Evolutionary conservation across 305 asterid species (phyloP).

Genomic region (Plantago lanceolata): DNA sequence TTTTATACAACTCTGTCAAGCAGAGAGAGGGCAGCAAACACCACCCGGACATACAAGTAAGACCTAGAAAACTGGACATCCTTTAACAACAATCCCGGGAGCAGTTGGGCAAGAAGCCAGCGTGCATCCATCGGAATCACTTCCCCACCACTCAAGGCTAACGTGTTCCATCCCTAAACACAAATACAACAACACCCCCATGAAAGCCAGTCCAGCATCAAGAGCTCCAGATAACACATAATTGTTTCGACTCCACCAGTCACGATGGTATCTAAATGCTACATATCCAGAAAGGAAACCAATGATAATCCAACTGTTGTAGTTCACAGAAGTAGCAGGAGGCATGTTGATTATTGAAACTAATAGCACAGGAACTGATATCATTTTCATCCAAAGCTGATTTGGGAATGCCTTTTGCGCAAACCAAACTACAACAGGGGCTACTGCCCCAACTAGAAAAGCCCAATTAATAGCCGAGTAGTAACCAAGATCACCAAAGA

Average conservation of each 20-base stretch:
- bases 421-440: constrained; percentile 67
- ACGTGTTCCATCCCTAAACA: constrained; percentile 61
- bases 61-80: constrained; percentile 57
- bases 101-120: constrained; percentile 93
- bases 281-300: constrained; percentile 73
- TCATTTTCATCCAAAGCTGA: constrained; percentile 56
- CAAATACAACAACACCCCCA: constrained; percentile 77
- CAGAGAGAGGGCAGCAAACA: not conserved
- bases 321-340: constrained; percentile 84
- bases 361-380: constrained; percentile 65
- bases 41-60: not conserved
- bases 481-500: constrained; percentile 75
- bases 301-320: constrained; percentile 81
- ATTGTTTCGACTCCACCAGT: constrained; percentile 85
- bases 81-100: constrained; percentile 60
- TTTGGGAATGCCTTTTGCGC: constrained; percentile 61
- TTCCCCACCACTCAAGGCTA: constrained; percentile 91
- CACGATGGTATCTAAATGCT: constrained; percentile 55
- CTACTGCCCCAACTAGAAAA: constrained; percentile 68
- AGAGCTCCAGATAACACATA: constrained; percentile 86
- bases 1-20: too few species aligned
- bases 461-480: constrained; percentile 81
- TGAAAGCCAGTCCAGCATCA: constrained; percentile 92
- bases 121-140: constrained; percentile 68
- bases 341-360: constrained; percentile 77